These are phyloP conservation scores for Penicillium canariense DNA, from an alignment of 495 filamentous ascomycete genomes.

Conservation along the genomic window DNA sequence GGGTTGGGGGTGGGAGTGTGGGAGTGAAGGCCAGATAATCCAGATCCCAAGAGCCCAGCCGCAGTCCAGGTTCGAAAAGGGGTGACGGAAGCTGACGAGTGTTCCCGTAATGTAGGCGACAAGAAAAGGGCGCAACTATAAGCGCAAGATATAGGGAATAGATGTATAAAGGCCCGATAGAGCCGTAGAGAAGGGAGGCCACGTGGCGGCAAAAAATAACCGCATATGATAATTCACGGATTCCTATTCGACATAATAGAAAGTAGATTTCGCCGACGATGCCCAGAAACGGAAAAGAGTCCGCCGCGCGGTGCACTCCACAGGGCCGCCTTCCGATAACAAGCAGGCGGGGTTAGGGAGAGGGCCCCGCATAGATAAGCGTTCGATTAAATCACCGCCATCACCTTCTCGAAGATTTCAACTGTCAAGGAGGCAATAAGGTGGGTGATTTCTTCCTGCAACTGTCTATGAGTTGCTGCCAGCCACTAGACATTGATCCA, in stretches of 20 bases:
- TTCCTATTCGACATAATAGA: background rate
- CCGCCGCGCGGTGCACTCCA: background rate
- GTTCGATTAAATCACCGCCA: background rate
- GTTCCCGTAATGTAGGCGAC: no score
- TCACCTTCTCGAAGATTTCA: background rate
- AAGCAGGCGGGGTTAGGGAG: conserved; percentile 12
- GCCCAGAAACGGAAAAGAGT: conserved; percentile 7
- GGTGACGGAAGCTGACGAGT: no score
- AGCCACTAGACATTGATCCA: background rate
- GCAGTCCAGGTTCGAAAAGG: no score
- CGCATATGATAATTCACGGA: no score
- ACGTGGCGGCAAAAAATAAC: no score
- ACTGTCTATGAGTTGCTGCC: background rate
- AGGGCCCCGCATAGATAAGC: conserved; percentile 19
- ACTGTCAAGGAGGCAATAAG: background rate
- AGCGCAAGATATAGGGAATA: no score
- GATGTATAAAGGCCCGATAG: background rate
- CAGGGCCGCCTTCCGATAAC: conserved; percentile 19
- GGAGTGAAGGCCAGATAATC: no score
- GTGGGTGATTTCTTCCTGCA: background rate
- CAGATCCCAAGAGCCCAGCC: no score
- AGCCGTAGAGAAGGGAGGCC: no score
- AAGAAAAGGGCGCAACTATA: no score
- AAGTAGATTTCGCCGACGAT: background rate
- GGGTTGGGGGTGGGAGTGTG: no score